Base-by-base conservation (phyloP, 164 flowering plant genomes). In the Nymphaea thermarum region DNA sequence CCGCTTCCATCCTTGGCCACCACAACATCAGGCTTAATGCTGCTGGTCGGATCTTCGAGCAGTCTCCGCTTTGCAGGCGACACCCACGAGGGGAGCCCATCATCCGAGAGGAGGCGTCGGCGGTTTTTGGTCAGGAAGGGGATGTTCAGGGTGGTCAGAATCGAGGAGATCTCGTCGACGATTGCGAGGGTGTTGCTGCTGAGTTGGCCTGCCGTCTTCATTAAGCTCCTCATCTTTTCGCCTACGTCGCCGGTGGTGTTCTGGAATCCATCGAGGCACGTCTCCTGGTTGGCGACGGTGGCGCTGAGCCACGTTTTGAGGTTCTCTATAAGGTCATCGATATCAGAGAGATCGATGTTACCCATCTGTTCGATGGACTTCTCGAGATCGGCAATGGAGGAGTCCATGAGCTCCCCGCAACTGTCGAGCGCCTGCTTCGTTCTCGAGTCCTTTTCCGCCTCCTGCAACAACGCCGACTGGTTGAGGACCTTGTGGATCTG, bases 1-100 rank as follows among this genome's bases (percentile, higher is more conserved):
- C 97, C 98, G 55, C 84, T 84, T 3, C 96, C 96, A 66, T 93
- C 96, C 67, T 93, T 84, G 0, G 98, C 97, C 65, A 93, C 97
- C 3, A 76, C 74, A 4, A 80, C 87, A 65, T 93, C 78, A 5
- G 91, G 88, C 16, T 63, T 82, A 25, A 72, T 67, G 63, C 78
- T 75, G 0, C 55, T 47, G 1, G 60, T 53, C 3, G 4, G 61
- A 0, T 63, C 41, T 0, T 60, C 60, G 55, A 69, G 44, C 25
- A 69, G 61, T n/a, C 71, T 51, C 44, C 66, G 66, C 42, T 69
- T 66, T 4, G 47, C 67, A 5, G 47, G 36, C 10, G 66, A 53
- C 45, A 64, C 36, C 71, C 71, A 69, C 12, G 60, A 4, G 14
- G 71, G 66, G 41, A 63, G 63, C 45, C 66, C 71, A 43, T 53